Percentiles rank a stretch among this genome's conserved stretches.
phyloP scores from a whole-genome alignment of 345 rosid species.

The Populus simonii region DNA sequence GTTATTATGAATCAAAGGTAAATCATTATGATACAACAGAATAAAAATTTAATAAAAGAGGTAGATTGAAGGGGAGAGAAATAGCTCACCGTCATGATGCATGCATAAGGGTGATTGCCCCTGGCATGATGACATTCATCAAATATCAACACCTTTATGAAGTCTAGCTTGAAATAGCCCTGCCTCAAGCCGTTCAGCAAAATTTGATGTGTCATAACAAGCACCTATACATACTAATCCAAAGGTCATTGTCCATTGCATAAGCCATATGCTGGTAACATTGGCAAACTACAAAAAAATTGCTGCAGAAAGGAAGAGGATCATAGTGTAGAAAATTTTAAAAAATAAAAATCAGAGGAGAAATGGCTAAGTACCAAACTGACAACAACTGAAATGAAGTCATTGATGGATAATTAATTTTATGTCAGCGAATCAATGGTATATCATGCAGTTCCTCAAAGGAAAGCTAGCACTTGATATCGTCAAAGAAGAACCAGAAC shows the following conservation, averaged over 20 bases:
- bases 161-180: conserved; percentile 47
- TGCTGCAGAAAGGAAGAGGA: neutral
- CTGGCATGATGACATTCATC: conserved; percentile 94
- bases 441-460: neutral
- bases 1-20: neutral
- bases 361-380: neutral
- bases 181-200: conserved; percentile 70
- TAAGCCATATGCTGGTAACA: neutral
- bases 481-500: neutral
- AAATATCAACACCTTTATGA: conserved; percentile 70
- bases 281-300: neutral
- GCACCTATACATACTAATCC: conserved; percentile 47
- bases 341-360: neutral
- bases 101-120: conserved; percentile 72
- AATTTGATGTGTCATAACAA: conserved; percentile 93
- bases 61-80: neutral
- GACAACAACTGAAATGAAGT: neutral
- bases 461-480: neutral
- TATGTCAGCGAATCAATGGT: neutral
- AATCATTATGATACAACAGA: neutral
- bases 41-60: neutral
- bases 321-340: neutral
- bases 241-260: neutral
- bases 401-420: neutral
- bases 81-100: conserved; percentile 69